Percentiles rank a stretch among this genome's conserved stretches.
phyloP scores from a whole-genome alignment of 768 basidiomycete species.

The Pleurotus pulmonarius region DNA sequence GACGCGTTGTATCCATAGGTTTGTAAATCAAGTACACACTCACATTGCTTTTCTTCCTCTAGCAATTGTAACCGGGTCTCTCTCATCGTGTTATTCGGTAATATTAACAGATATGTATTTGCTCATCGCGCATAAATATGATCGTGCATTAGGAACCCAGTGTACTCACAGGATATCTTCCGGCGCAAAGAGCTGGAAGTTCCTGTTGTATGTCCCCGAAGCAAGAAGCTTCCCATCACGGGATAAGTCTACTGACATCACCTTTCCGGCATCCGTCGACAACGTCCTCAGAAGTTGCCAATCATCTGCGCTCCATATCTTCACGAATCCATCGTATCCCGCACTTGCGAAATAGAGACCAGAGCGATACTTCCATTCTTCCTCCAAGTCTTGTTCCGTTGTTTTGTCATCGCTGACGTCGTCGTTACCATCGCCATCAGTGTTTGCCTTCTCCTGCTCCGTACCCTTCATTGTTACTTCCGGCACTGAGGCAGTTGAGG shows the following conservation, averaged over 20 bases:
- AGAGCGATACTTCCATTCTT: constrained; percentile 79
- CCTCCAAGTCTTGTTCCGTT: constrained; percentile 27
- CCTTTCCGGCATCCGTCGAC: constrained; percentile 94
- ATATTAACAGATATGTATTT: constrained; percentile 14
- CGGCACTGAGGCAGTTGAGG: constrained; percentile 22
- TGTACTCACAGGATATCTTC: constrained; percentile 45
- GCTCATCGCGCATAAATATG: constrained; percentile 2
- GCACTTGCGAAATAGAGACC: constrained; percentile 92
- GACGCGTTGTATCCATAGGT: constrained; percentile 12
- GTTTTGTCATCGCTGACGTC: constrained; percentile 28
- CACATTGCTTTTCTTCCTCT: constrained; percentile 14
- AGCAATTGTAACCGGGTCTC: constrained; percentile 27
- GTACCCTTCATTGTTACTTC: constrained; percentile 47
- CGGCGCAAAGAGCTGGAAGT: constrained; percentile 89
- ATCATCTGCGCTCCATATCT: constrained; percentile 97
- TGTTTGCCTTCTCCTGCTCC: constrained; percentile 29
- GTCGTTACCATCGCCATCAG: constrained; percentile 25
- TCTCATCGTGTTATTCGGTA: constrained; percentile 17
- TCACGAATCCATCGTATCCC: constrained; percentile 94
- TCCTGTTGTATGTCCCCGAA: constrained; percentile 89
- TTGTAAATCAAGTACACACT: constrained; percentile 12
- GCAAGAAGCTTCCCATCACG: constrained; percentile 81
- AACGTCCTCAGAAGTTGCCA: constrained; percentile 91
- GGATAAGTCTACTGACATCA: constrained; percentile 95
- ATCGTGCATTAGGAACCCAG: not conserved